Percentiles rank a stretch among this genome's conserved stretches.
These are phyloP conservation scores for Alternaria ventricosa DNA, from an alignment of 2,329 filamentous ascomycete genomes.

Conservation along the genomic window DNA sequence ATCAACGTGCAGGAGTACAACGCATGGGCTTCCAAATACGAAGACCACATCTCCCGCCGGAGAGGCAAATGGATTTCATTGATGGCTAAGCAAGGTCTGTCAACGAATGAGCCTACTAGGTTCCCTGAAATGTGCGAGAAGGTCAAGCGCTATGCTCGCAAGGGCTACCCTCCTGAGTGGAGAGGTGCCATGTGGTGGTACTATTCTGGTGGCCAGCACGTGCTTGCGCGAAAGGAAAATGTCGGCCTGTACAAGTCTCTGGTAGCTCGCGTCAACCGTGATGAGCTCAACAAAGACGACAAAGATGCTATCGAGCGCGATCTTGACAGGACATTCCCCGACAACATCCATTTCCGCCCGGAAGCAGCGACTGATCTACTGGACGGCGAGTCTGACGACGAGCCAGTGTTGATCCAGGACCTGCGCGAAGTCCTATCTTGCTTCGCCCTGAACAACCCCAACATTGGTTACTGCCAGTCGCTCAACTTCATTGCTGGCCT, in stretches of 20 bases:
- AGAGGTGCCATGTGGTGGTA: conserved; percentile 97
- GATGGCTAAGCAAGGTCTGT: conserved; percentile 76
- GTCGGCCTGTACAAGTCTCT: conserved; percentile 75
- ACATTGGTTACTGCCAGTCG: conserved; percentile 93
- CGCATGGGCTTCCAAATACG: conserved; percentile 77
- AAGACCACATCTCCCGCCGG: conserved; percentile 74
- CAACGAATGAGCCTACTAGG: conserved; percentile 72
- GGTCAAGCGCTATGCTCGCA: conserved; percentile 87
- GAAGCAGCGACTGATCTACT: conserved; percentile 43
- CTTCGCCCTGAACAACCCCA: conserved; percentile 88
- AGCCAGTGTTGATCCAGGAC: conserved; percentile 80
- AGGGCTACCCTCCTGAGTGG: conserved; percentile 93
- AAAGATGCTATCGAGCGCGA: conserved; percentile 92
- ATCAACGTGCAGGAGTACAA: conserved; percentile 80
- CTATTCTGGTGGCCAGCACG: conserved; percentile 86
- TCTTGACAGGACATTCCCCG: conserved; percentile 90
- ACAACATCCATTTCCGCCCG: conserved; percentile 90
- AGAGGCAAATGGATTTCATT: conserved; percentile 82
- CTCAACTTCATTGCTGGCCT: conserved; percentile 94
- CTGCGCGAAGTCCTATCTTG: conserved; percentile 86
- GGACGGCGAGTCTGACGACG: conserved; percentile 51
- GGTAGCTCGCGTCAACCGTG: conserved; percentile 69
- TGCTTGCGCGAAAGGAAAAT: conserved; percentile 72
- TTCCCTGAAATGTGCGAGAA: conserved; percentile 84
- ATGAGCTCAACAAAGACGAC: conserved; percentile 71